Base-by-base conservation (phyloP, 257 asterid genomes). In the Salvia rosmarinus region DNA sequence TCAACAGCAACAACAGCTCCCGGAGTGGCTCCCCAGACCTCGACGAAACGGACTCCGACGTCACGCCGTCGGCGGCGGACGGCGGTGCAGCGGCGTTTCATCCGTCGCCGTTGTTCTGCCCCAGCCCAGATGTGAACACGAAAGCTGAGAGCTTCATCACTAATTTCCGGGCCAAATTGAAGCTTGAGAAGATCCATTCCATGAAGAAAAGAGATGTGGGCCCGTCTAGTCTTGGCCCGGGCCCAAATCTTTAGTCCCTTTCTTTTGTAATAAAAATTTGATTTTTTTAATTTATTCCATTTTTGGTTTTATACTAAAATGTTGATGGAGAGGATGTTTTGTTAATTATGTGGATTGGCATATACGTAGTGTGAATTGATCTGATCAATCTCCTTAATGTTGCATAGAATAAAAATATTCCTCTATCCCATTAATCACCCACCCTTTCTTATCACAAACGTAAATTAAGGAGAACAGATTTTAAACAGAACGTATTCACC, bases 131-230 rank as follows among this genome's bases (percentile, higher is more conserved):
- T 75, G 97, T 94, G 42, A 58, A 94, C 79, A 73, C 90, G 6
- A 89, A 94, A 75, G 97, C 97, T 4, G 99, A 91, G 71, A 87
- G 84, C 77, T 94, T 94, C 81, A 94, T 91, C 40, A 79, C 87
- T 6, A 91, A 73, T 46, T 85, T 85, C 65, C 81, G 88, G 80
- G 84, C 84, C 60, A 82, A 81, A 58, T 64, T 82, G 82, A 83
- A 82, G 77, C 81, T 80, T 14, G 85, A 83, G 71, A 79, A 84
- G 78, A 66, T 40, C 73, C 79, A 83, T 62, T 83, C 88, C 30
- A 73, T 82, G 79, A 82, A 56, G 66, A 83, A 68, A 37, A 78
- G 78, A 67, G 82, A 76, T 2, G 43, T 76, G 76, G 89, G 89
- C 72, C 57, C 71, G 13, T 80, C 87, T 23, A 21, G 78, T 69